Percentiles rank a stretch among this genome's conserved stretches.
phyloP scores from a whole-genome alignment of 2,329 filamentous ascomycete species.

The Trichoderma asperellum region DNA sequence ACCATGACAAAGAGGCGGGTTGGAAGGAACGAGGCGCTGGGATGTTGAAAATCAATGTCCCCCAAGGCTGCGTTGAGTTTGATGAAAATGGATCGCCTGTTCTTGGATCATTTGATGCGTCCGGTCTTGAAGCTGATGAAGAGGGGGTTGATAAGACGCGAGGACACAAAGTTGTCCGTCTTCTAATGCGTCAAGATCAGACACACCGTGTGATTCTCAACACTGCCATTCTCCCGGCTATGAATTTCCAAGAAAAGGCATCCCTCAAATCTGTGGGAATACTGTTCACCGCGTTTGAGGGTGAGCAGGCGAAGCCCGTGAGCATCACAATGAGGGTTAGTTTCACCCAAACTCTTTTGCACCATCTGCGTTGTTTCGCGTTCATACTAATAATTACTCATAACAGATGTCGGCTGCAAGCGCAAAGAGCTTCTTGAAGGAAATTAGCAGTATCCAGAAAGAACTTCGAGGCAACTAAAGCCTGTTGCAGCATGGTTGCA shows the following conservation, averaged over 20 bases:
- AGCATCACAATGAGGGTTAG: conserved; percentile 65
- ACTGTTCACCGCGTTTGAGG: conserved; percentile 66
- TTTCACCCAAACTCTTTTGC: conserved; percentile 15
- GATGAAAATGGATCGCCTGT: conserved; percentile 56
- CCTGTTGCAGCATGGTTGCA: neutral
- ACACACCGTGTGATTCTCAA: conserved; percentile 87
- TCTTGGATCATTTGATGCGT: conserved; percentile 60
- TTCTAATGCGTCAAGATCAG: conserved; percentile 90
- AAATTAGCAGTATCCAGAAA: conserved; percentile 54
- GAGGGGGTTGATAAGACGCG: conserved; percentile 33
- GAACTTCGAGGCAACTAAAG: conserved; percentile 50
- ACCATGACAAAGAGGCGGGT: conserved; percentile 69
- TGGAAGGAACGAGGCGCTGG: conserved; percentile 93
- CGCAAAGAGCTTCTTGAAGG: conserved; percentile 56
- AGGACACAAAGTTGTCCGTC: conserved; percentile 61
- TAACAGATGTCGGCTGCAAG: conserved; percentile 57
- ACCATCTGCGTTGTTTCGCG: neutral
- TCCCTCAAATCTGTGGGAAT: conserved; percentile 72
- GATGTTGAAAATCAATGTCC: conserved; percentile 81
- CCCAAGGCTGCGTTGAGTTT: conserved; percentile 58
- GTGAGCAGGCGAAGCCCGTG: conserved; percentile 56
- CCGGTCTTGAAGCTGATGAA: conserved; percentile 47
- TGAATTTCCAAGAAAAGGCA: conserved; percentile 79
- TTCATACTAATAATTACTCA: neutral
- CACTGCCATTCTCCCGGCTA: conserved; percentile 74